Conservation (phyloP, 1,139 yeast species). For the Lodderomyces oxycetoniae region DNA sequence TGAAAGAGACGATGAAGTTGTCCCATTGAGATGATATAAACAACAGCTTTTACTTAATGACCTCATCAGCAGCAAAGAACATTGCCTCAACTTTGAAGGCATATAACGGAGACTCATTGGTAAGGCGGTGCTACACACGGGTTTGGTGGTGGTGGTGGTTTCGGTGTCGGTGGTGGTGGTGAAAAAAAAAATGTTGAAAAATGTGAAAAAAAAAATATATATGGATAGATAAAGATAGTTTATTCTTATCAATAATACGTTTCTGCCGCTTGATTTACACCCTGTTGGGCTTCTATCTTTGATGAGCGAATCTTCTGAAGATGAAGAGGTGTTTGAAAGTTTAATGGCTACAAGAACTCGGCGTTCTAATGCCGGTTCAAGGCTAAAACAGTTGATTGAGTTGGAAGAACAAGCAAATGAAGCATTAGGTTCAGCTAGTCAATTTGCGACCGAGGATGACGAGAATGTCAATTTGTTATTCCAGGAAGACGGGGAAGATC, state of each 20-base stretch:
- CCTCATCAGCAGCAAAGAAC: slow-evolving; percentile 1
- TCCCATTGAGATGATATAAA: no score
- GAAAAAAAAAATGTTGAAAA: no score
- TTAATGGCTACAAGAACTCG: slow-evolving; percentile 69
- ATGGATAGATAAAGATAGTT: no score
- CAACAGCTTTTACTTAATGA: not conserved
- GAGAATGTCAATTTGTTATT: slow-evolving; percentile 73
- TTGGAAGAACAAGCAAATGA: slow-evolving; percentile 52
- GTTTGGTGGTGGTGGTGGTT: no score
- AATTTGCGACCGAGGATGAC: slow-evolving; percentile 52
- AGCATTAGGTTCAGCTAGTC: slow-evolving; percentile 21
- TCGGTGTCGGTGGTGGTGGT: no score
- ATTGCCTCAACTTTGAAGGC: not conserved
- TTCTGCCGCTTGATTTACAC: no score
- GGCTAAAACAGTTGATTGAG: slow-evolving; percentile 67
- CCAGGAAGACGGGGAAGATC: slow-evolving; percentile 81
- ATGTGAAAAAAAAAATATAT: no score
- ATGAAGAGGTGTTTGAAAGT: slow-evolving; percentile 22
- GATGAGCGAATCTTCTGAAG: slow-evolving; percentile 28
- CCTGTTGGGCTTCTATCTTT: no score
- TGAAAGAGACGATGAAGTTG: slow-evolving; percentile 18
- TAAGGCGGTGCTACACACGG: no score
- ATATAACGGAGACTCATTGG: no score
- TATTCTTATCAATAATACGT: no score
- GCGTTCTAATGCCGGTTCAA: slow-evolving; percentile 87